phyloP scores from a whole-genome alignment of 2,329 filamentous ascomycete species.

The Orbilia blumenaviensis region DNA sequence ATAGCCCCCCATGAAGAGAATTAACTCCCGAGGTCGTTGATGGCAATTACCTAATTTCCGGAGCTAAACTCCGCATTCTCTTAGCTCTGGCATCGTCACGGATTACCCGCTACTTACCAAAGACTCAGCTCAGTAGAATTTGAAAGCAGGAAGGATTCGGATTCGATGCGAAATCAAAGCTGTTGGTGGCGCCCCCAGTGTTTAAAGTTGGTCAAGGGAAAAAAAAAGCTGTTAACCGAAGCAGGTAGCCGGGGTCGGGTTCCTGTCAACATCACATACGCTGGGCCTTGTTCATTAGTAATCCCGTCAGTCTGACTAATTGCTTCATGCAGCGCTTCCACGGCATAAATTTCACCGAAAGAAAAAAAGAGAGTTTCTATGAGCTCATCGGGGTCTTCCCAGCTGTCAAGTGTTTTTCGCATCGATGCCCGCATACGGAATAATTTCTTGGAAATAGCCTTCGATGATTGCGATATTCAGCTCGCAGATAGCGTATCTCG shows the following conservation, averaged over 20 bases:
- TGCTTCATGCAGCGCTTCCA: too few species aligned
- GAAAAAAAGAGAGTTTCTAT: not conserved
- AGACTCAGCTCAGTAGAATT: too few species aligned
- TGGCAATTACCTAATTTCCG: slow-evolving; percentile 31
- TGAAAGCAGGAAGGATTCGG: not conserved
- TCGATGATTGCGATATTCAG: slow-evolving; percentile 37
- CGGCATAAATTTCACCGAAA: slow-evolving; percentile 51
- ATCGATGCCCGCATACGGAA: slow-evolving; percentile 23
- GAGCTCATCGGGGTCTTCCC: not conserved
- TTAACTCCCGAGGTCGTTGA: too few species aligned
- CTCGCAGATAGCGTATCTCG: slow-evolving; percentile 15
- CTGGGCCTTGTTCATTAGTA: slow-evolving; percentile 25
- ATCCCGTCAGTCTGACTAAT: slow-evolving; percentile 18
- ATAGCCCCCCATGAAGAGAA: too few species aligned
- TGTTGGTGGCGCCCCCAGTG: too few species aligned
- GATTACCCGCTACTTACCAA: not conserved
- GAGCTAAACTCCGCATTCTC: slow-evolving; percentile 16
- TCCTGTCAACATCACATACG: too few species aligned
- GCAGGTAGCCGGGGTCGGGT: not conserved
- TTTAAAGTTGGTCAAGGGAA: too few species aligned
- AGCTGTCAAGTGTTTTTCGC: slow-evolving; percentile 5
- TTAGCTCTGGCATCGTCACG: not conserved
- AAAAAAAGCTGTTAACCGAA: slow-evolving; percentile 27
- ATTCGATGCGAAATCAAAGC: not conserved
- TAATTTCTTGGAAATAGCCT: not conserved